phyloP scores from a whole-genome alignment of 495 filamentous ascomycete species.

The Sordaria brevicollis region DNA sequence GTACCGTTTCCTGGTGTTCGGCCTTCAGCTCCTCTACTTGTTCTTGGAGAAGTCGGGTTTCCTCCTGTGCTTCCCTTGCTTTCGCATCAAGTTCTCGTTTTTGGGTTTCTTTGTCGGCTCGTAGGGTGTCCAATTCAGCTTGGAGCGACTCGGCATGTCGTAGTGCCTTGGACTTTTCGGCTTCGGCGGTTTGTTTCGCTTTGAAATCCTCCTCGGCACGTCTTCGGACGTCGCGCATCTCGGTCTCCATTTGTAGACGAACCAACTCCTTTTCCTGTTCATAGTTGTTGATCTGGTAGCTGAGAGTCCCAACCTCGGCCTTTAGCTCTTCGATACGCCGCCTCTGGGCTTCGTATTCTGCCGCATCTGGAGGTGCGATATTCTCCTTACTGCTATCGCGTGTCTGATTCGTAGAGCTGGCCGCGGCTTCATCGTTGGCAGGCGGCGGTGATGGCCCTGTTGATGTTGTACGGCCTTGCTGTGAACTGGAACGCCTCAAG shows the following conservation, averaged over 20 bases:
- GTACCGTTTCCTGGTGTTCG: slow-evolving; percentile 57
- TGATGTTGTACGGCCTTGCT: slow-evolving; percentile 18
- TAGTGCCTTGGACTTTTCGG: slow-evolving; percentile 52
- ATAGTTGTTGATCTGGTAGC: slow-evolving; percentile 50
- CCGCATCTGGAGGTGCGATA: slow-evolving; percentile 34
- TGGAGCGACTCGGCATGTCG: slow-evolving; percentile 63
- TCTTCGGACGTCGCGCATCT: slow-evolving; percentile 61
- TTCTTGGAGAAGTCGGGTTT: slow-evolving; percentile 61
- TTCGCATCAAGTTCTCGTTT: slow-evolving; percentile 62
- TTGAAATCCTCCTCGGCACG: slow-evolving; percentile 77
- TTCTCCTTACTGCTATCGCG: slow-evolving; percentile 41
- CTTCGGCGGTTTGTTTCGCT: slow-evolving; percentile 65
- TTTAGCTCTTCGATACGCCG: slow-evolving; percentile 42
- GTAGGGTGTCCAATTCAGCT: slow-evolving; percentile 56
- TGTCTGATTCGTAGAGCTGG: slow-evolving; percentile 10
- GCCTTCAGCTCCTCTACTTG: slow-evolving; percentile 66
- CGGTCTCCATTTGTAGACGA: slow-evolving; percentile 67
- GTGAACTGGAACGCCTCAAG: slow-evolving; percentile 25
- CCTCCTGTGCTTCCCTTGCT: slow-evolving; percentile 59
- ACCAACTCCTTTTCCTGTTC: slow-evolving; percentile 81
- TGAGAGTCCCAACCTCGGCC: slow-evolving; percentile 43
- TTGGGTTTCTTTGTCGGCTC: slow-evolving; percentile 38
- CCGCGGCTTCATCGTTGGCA: slow-evolving; percentile 14
- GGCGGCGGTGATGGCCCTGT: slow-evolving; percentile 25
- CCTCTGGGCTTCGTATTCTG: slow-evolving; percentile 41